Conservation (phyloP, 169 alveolate species). For the Plasmodium gonderi region DNA sequence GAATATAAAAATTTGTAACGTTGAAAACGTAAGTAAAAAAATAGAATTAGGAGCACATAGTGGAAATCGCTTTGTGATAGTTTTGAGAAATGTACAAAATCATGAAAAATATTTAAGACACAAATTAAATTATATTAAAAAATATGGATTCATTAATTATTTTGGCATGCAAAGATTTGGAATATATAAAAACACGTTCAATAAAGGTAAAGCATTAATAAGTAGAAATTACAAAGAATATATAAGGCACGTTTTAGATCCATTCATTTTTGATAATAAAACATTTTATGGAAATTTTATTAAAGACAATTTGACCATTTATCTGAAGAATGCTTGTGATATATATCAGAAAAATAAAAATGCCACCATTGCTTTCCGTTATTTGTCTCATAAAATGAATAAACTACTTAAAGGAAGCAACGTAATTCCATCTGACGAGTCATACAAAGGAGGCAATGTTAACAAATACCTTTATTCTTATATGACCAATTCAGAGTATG, state of each 20-base stretch:
- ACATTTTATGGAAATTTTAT: slow-evolving; percentile 39
- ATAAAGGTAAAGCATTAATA: slow-evolving; percentile 73
- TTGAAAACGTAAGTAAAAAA: slow-evolving; percentile 33
- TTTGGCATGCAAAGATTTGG: slow-evolving; percentile 78
- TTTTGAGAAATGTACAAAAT: slow-evolving; percentile 56
- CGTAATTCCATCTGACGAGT: neutral
- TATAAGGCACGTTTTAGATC: slow-evolving; percentile 62
- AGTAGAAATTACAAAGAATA: slow-evolving; percentile 60
- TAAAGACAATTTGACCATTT: slow-evolving; percentile 59
- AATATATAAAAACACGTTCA: slow-evolving; percentile 59
- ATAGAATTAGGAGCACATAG: slow-evolving; percentile 70
- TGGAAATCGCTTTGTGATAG: slow-evolving; percentile 63
- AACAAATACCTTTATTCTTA: slow-evolving; percentile 48
- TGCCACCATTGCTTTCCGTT: slow-evolving; percentile 65
- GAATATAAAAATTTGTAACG: slow-evolving; percentile 45
- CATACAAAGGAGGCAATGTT: neutral
- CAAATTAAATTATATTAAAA: slow-evolving; percentile 39
- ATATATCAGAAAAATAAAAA: slow-evolving; percentile 39
- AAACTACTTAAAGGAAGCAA: neutral
- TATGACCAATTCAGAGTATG: slow-evolving; percentile 75
- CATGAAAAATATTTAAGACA: slow-evolving; percentile 65
- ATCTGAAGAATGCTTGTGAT: slow-evolving; percentile 48
- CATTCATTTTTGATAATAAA: slow-evolving; percentile 67
- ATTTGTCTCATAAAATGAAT: slow-evolving; percentile 34
- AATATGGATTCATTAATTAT: slow-evolving; percentile 73